These are phyloP conservation scores for Hanseniaspora guilliermondii DNA, from an alignment of 805 yeast species.

Conservation along the genomic window DNA sequence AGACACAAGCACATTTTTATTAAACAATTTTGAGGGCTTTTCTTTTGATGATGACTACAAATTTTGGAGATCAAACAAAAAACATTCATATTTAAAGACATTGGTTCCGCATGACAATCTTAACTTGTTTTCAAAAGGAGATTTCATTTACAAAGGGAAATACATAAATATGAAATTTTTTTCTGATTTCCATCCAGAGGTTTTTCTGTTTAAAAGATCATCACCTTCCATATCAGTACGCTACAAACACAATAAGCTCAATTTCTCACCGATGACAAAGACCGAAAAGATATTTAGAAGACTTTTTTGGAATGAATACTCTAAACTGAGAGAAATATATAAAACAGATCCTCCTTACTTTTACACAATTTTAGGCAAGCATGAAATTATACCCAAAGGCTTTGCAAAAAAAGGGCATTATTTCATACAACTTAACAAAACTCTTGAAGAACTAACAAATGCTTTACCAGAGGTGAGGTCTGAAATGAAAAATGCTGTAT, in stretches of 20 bases:
- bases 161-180: slow-evolving; percentile 21
- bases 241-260: not conserved
- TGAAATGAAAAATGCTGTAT: slow-evolving; percentile 11
- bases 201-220: slow-evolving; percentile 23
- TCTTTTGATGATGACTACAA: not conserved
- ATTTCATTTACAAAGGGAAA: slow-evolving; percentile 18
- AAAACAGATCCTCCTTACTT: not conserved
- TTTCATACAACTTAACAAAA: slow-evolving; percentile 14
- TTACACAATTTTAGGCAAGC: slow-evolving; percentile 14
- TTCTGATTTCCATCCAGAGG: slow-evolving; percentile 23
- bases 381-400: slow-evolving; percentile 13
- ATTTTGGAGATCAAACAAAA: not conserved
- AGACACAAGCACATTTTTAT: not conserved
- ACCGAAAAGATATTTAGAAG: slow-evolving; percentile 6
- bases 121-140: not conserved
- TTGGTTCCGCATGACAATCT: not conserved
- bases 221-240: slow-evolving; percentile 18
- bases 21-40: not conserved
- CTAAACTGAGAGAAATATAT: not conserved
- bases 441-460: slow-evolving; percentile 16
- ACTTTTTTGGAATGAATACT: not conserved
- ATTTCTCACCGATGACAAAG: not conserved
- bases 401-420: slow-evolving; percentile 27
- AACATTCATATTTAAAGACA: not conserved
- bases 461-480: slow-evolving; percentile 18